Percentiles rank a stretch among this genome's conserved stretches.
Conservation (phyloP, 208 protist species). For the Trypanosomatidae sp. region DNA sequence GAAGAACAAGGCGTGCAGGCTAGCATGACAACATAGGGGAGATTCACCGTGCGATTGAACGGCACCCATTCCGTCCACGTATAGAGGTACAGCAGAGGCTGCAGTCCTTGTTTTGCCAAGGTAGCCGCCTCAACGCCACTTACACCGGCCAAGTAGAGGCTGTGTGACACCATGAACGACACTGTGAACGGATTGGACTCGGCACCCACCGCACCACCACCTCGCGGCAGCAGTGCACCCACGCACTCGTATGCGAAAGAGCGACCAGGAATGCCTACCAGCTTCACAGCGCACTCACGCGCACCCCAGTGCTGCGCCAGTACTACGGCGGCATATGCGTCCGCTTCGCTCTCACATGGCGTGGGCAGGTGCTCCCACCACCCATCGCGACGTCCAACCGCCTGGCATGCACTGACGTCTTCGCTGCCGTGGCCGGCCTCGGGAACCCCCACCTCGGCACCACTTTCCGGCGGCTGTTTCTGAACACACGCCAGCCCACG, state of each 20-base stretch:
- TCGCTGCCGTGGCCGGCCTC: background rate
- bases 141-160: constrained; percentile 9
- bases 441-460: background rate
- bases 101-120: constrained; percentile 8
- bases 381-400: background rate
- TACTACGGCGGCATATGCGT: constrained; percentile 30
- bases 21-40: constrained; percentile 17
- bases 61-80: constrained; percentile 26
- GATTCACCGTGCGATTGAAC: background rate
- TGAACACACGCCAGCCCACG: background rate
- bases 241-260: constrained; percentile 45
- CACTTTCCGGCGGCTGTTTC: background rate
- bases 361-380: constrained; percentile 14
- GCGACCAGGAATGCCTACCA: constrained; percentile 39
- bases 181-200: constrained; percentile 8
- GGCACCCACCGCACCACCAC: background rate
- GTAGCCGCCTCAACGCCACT: constrained; percentile 1
- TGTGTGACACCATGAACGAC: constrained; percentile 18
- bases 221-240: background rate
- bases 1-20: constrained; percentile 6
- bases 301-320: constrained; percentile 62
- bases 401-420: background rate
- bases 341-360: background rate
- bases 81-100: constrained; percentile 16
- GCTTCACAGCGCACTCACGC: constrained; percentile 67